A percentile compares a stretch with the other conserved stretches of the same genome.
phyloP scores from a whole-genome alignment of 768 basidiomycete species.

The Boletus sensibilis region DNA sequence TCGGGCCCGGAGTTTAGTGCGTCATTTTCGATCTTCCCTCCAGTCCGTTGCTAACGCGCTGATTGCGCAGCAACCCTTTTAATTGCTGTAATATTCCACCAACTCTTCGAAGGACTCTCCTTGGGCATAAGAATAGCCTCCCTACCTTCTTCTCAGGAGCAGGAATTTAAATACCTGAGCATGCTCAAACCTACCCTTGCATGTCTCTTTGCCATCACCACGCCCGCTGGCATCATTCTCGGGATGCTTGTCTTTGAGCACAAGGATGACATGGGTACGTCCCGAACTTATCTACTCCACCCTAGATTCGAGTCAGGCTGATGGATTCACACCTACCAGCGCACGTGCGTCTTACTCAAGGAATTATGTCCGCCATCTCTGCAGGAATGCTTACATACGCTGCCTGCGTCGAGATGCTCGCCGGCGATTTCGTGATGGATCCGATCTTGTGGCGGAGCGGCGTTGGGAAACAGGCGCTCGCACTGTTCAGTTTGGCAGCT shows the following conservation, averaged over 20 bases:
- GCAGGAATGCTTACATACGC: conserved; percentile 85
- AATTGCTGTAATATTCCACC: conserved; percentile 77
- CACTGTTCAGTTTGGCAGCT: conserved; percentile 57
- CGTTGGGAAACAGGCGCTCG: conserved; percentile 45
- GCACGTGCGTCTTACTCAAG: conserved; percentile 58
- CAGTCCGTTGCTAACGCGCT: not conserved
- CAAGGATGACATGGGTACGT: conserved; percentile 29
- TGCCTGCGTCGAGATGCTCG: conserved; percentile 83
- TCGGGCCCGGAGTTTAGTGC: conserved; percentile 68
- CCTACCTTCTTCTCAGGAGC: conserved; percentile 45
- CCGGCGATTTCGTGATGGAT: conserved; percentile 81
- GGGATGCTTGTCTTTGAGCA: conserved; percentile 51
- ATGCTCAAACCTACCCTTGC: conserved; percentile 55
- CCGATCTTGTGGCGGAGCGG: conserved; percentile 44
- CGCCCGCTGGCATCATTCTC: conserved; percentile 63
- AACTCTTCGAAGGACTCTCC: conserved; percentile 81
- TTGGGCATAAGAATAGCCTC: conserved; percentile 77
- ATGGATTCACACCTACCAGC: conserved; percentile 26
- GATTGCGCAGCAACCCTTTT: conserved; percentile 57
- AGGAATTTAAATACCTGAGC: conserved; percentile 21
- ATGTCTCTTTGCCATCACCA: conserved; percentile 69
- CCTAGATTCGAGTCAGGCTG: not conserved
- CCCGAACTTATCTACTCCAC: not conserved
- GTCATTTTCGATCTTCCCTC: conserved; percentile 25
- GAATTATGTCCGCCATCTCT: conserved; percentile 77